phyloP scores from a whole-genome alignment of 140 eudicot species.

The Eryngium alpinum region DNA sequence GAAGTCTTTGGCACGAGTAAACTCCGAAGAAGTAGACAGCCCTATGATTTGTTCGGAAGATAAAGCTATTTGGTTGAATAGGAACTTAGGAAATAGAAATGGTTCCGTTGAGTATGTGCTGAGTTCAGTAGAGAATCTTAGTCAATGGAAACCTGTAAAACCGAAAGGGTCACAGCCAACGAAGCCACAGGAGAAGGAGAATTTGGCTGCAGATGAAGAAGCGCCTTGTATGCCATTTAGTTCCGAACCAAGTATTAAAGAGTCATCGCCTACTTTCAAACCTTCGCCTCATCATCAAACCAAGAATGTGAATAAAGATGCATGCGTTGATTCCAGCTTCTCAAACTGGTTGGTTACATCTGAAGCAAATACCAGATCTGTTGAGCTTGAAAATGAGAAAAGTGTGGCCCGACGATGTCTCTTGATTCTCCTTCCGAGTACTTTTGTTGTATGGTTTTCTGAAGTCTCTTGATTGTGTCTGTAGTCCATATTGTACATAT shows the following conservation, averaged over 20 bases:
- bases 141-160: conserved; percentile 78
- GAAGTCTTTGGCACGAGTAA: conserved; percentile 1
- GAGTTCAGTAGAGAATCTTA: conserved; percentile 68
- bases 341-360: conserved; percentile 71
- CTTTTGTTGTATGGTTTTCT: conserved; percentile 13
- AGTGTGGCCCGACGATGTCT: too few species aligned
- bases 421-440: too few species aligned
- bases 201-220: conserved; percentile 26
- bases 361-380: conserved; percentile 27
- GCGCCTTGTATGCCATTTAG: conserved; percentile 24
- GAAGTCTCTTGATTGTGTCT: neutral
- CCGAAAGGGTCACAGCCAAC: conserved; percentile 29
- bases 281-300: conserved; percentile 24
- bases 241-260: conserved; percentile 26
- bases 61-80: conserved; percentile 21
- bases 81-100: conserved; percentile 48
- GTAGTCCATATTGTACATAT: conserved; percentile 10
- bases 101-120: conserved; percentile 49
- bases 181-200: conserved; percentile 68
- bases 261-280: conserved; percentile 13
- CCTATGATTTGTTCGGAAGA: neutral
- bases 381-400: conserved; percentile 38
- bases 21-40: neutral
- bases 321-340: conserved; percentile 72
- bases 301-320: conserved; percentile 41